These are phyloP conservation scores for Cryptococcus depauperatus DNA, from an alignment of 1,284 basidiomycete species.

Conservation along the genomic window DNA sequence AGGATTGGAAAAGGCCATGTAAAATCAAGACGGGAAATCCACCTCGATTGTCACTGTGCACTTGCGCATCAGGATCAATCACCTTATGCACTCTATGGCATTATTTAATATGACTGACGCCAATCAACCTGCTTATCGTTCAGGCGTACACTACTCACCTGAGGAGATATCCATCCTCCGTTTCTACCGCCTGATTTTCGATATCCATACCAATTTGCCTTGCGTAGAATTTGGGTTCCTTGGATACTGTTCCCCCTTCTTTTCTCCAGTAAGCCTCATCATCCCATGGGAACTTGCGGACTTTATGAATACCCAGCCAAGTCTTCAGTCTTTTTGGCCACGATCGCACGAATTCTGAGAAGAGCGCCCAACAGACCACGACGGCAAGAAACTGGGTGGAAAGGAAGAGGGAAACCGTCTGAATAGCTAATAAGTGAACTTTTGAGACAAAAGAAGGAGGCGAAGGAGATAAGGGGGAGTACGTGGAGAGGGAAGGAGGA, in stretches of 20 bases:
- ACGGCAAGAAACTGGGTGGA: conserved; percentile 50
- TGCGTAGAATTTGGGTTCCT: conserved; percentile 55
- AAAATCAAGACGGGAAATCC: conserved; percentile 56
- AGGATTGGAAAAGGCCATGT: conserved; percentile 57
- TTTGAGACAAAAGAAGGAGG: conserved; percentile 28
- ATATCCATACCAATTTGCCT: conserved; percentile 53
- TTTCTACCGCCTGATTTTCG: conserved; percentile 52
- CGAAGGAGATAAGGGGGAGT: conserved; percentile 33
- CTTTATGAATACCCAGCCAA: conserved; percentile 29
- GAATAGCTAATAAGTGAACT: conserved; percentile 46
- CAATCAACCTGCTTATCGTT: conserved; percentile 1
- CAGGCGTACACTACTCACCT: no score
- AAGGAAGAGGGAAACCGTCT: conserved; percentile 48
- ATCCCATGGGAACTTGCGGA: conserved; percentile 49
- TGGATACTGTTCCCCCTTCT: conserved; percentile 48
- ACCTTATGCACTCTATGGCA: conserved; percentile 50
- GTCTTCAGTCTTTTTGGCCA: no score
- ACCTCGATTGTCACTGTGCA: conserved; percentile 46
- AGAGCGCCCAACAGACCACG: conserved; percentile 46
- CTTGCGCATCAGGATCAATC: conserved; percentile 47
- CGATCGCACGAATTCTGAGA: conserved; percentile 29
- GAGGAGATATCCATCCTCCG: conserved; percentile 54
- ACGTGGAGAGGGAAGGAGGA: conserved; percentile 41
- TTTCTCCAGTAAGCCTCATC: conserved; percentile 48
- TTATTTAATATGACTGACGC: not conserved